phyloP scores from a whole-genome alignment of 345 rosid species.

The Citrus glauca region DNA sequence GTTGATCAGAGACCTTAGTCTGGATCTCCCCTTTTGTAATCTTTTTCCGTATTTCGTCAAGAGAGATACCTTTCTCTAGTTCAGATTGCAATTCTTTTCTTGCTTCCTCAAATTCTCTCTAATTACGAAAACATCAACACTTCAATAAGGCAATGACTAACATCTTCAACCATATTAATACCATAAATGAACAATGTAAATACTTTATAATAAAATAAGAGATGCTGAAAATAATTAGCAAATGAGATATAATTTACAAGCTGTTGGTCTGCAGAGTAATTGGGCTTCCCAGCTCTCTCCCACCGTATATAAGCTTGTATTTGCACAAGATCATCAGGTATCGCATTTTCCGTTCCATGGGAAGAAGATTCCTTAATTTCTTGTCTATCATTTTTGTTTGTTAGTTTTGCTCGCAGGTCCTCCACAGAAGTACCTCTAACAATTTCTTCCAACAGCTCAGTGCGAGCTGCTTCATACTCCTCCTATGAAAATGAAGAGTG shows the following conservation, averaged over 20 bases:
- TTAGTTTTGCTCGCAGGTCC: conserved; percentile 63
- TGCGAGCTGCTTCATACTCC: conserved; percentile 95
- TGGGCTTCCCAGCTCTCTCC: conserved; percentile 80
- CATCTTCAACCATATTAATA: conserved; percentile 2
- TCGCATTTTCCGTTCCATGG: conserved; percentile 27
- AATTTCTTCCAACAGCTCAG: conserved; percentile 78
- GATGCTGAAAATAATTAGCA: conserved; percentile 3
- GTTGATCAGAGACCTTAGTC: conserved; percentile 35
- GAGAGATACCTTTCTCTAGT: conserved; percentile 47
- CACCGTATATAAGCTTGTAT: conserved; percentile 64
- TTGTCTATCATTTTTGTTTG: conserved; percentile 43
- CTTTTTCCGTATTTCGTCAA: conserved; percentile 53
- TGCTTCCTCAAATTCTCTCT: conserved; percentile 75
- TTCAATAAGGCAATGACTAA: conserved; percentile 1
- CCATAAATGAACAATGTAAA: not conserved
- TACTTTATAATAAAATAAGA: not conserved
- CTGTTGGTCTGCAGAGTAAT: conserved; percentile 51
- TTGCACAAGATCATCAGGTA: conserved; percentile 63
- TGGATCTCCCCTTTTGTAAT: conserved; percentile 50
- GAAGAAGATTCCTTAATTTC: conserved; percentile 39
- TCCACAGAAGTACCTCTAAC: conserved; percentile 71
- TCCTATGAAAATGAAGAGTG: conserved; percentile 37
- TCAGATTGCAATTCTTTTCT: conserved; percentile 60
- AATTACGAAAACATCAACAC: conserved; percentile 8
- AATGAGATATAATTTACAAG: conserved; percentile 32